These are phyloP conservation scores for Silene uniflora DNA, from an alignment of 148 eudicot genomes.

Conservation along the genomic window DNA sequence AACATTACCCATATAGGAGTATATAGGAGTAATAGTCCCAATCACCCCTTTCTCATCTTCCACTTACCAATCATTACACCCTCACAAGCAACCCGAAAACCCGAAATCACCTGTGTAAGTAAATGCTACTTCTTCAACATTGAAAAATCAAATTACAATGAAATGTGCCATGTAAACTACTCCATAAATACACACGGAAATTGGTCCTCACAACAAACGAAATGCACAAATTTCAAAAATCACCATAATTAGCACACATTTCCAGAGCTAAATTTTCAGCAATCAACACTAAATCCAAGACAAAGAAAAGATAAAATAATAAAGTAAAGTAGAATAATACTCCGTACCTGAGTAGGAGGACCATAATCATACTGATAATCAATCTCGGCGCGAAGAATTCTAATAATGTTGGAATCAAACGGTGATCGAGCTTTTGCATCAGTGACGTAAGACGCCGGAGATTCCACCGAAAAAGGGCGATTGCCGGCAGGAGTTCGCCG, in stretches of 20 bases:
- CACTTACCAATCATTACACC: no score
- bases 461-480: slow-evolving; percentile 1
- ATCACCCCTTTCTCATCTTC: no score
- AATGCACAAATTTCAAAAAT: not conserved
- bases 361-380: slow-evolving; percentile 36
- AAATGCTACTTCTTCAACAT: no score
- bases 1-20: no score
- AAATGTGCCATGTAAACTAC: no score
- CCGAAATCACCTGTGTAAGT: no score
- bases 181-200: not conserved
- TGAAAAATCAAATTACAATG: no score
- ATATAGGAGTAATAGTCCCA: no score
- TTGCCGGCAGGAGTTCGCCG: not conserved
- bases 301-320: no score
- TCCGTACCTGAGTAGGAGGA: slow-evolving; percentile 34
- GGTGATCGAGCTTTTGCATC: slow-evolving; percentile 29
- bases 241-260: not conserved
- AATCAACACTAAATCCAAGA: not conserved
- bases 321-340: no score
- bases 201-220: not conserved
- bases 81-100: no score
- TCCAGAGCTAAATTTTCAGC: not conserved
- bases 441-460: slow-evolving; percentile 10
- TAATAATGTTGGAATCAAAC: slow-evolving; percentile 37
- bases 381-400: slow-evolving; percentile 42